Base-by-base conservation (phyloP, 139 green algal species). In the Picochlorum sp. region DNA sequence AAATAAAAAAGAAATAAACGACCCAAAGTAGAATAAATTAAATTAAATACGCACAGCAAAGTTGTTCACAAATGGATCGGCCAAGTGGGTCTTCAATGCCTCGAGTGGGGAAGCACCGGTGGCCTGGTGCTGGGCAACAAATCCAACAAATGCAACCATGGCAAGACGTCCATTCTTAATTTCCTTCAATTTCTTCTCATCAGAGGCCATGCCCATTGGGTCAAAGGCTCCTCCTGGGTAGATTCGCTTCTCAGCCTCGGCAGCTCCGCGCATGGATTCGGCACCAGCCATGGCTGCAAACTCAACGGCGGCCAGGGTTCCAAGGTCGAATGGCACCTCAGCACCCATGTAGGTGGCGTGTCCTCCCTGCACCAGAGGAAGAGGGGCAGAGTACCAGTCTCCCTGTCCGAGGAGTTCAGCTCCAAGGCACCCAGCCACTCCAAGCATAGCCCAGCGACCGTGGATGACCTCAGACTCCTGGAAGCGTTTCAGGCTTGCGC, bases 91-190 rank as follows among this genome's bases (percentile, higher is more conserved):
- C 9, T 12, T 16, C 12, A 78, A 63, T 36, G 62, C 59, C 3
- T 59, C 50, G 37, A 83, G 47, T 29, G 81, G 80, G 45, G 43
- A 64, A 71, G 79, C 81, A 64, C 86, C 84, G 45, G 74, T 93
- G 62, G 83, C 88, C 10, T 76, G 73, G 69, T 95, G 78, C 81
- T 94, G 85, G 25, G 55, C 68, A 24, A 83, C 26, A 67, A 89
- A 89, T 65, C 80, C 83, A 6, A 84, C 10, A 63, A 75, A 84
- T 10, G 76, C 72, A 28, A 84, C 24, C 81, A 88, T 86, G 20
- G 81, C 81, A 13, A 94, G 71, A 58, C 84, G 77, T 50, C 83
- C 88, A 70, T 96, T 96, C 84, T 94, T 94, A 63, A 96, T 79
- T 81, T 95, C 87, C 81, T 92, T 90, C 18, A 89, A 65, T 79